Percentiles rank a stretch among this genome's conserved stretches.
Evolutionary conservation across 192 early-diverging fungal species (phyloP).

Genomic region (Hyaloraphidium curvatum): DNA sequence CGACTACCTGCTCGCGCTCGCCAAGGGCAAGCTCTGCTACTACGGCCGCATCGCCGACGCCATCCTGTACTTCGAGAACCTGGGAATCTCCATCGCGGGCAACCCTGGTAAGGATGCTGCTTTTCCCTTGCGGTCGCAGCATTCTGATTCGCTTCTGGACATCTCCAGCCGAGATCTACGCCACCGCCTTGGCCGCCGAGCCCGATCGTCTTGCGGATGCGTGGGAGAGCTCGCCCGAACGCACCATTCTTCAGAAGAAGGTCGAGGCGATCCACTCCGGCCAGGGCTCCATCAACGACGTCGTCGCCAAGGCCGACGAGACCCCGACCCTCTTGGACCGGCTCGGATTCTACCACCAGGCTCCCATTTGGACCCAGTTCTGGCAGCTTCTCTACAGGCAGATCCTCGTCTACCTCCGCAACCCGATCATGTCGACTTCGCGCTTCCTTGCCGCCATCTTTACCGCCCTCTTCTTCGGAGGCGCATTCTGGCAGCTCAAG

Average conservation of each 20-base stretch:
- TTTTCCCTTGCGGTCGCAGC: too few relatives aligned
- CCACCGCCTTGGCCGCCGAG: slow-evolving; percentile 2
- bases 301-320: not conserved
- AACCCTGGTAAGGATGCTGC: slow-evolving; percentile 5
- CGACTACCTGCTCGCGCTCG: not conserved
- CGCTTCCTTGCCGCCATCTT: slow-evolving; percentile 6
- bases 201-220: slow-evolving; percentile 4
- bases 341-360: slow-evolving; percentile 9
- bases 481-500: slow-evolving; percentile 5
- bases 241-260: not conserved
- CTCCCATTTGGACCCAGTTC: not conserved
- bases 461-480: slow-evolving; percentile 6
- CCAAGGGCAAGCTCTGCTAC: slow-evolving; percentile 3
- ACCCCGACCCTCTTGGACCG: not conserved
- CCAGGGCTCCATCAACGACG: slow-evolving; percentile 6
- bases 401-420: not conserved
- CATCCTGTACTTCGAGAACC: slow-evolving; percentile 1
- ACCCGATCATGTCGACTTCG: slow-evolving; percentile 5
- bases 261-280: slow-evolving; percentile 4
- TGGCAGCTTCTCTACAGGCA: slow-evolving; percentile 1
- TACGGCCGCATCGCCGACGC: not conserved
- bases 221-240: not conserved
- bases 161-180: slow-evolving; percentile 7
- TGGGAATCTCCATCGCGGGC: not conserved
- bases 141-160: too few relatives aligned